Percentiles rank a stretch among this genome's conserved stretches.
These are phyloP conservation scores for Durotheca rogersii DNA, from an alignment of 495 filamentous ascomycete genomes.

Conservation along the genomic window DNA sequence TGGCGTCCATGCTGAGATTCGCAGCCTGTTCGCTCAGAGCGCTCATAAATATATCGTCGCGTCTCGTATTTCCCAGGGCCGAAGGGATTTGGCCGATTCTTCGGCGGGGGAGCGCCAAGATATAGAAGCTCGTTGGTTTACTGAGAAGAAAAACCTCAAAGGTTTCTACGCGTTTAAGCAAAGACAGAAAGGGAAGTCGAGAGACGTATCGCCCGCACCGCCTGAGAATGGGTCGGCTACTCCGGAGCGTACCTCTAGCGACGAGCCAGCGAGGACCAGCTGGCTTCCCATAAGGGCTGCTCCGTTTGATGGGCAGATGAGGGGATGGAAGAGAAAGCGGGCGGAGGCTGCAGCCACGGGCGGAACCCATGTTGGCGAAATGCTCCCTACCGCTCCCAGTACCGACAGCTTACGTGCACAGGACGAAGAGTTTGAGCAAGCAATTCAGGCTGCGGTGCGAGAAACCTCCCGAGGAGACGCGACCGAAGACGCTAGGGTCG, in stretches of 20 bases:
- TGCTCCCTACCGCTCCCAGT: conserved; percentile 5
- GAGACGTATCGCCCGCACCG: conserved; percentile 17
- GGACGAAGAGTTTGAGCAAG: conserved; percentile 62
- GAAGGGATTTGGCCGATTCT: conserved; percentile 55
- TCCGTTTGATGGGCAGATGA: conserved; percentile 45
- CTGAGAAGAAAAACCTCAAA: conserved; percentile 54
- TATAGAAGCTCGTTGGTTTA: conserved; percentile 59
- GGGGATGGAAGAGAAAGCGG: conserved; percentile 33
- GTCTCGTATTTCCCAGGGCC: conserved; percentile 69
- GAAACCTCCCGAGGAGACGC: conserved; percentile 67
- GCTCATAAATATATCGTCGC: conserved; percentile 71
- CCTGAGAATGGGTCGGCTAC: conserved; percentile 13
- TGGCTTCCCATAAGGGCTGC: conserved; percentile 45
- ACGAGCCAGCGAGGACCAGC: conserved; percentile 36
- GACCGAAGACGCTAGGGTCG: conserved; percentile 66
- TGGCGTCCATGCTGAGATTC: conserved; percentile 72
- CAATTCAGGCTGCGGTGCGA: conserved; percentile 65
- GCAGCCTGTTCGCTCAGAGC: conserved; percentile 60
- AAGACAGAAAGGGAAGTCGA: conserved; percentile 39
- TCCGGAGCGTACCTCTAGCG: conserved; percentile 12
- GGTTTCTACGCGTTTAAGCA: conserved; percentile 42
- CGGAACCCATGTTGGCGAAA: conserved; percentile 36
- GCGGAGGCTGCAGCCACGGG: conserved; percentile 23
- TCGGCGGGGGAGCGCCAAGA: conserved; percentile 56
- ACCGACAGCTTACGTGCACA: conserved; percentile 23